Conservation (phyloP, 768 basidiomycete genomes). For the Lentinula lateritia region DNA sequence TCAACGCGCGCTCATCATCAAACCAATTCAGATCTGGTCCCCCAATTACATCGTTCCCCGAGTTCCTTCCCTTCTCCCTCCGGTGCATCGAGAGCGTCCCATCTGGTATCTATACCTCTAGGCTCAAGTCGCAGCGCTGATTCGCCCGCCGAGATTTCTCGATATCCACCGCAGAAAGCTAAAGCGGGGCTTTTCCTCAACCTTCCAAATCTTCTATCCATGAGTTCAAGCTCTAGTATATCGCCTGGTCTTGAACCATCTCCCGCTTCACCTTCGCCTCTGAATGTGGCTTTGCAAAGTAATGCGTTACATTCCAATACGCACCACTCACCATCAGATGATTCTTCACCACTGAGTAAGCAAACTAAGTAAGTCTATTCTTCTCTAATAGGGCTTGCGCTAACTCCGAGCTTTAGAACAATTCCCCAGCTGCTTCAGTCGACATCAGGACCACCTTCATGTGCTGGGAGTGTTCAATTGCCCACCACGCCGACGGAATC, state of each 20-base stretch:
- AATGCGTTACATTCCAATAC: slow-evolving; percentile 6
- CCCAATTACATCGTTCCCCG: slow-evolving; percentile 23
- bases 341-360: too few species aligned
- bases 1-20: not conserved
- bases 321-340: not conserved
- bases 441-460: not conserved
- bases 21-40: not conserved
- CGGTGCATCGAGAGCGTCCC: not conserved
- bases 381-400: not conserved
- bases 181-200: slow-evolving; percentile 4
- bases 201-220: not conserved
- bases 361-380: not conserved
- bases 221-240: not conserved
- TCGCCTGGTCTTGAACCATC: not conserved
- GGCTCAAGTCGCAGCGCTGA: not conserved
- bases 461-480: not conserved
- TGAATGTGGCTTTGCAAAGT: slow-evolving; percentile 3
- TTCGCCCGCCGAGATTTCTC: not conserved
- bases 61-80: slow-evolving; percentile 25
- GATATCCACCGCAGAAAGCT: not conserved
- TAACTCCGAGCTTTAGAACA: not conserved
- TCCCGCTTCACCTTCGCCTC: not conserved
- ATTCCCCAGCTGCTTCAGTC: not conserved
- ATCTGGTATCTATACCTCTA: not conserved
- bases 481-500: not conserved